A percentile compares a stretch with the other conserved stretches of the same genome.
phyloP scores from a whole-genome alignment of 2,329 filamentous ascomycete species.

The Neofusicoccum sp. region DNA sequence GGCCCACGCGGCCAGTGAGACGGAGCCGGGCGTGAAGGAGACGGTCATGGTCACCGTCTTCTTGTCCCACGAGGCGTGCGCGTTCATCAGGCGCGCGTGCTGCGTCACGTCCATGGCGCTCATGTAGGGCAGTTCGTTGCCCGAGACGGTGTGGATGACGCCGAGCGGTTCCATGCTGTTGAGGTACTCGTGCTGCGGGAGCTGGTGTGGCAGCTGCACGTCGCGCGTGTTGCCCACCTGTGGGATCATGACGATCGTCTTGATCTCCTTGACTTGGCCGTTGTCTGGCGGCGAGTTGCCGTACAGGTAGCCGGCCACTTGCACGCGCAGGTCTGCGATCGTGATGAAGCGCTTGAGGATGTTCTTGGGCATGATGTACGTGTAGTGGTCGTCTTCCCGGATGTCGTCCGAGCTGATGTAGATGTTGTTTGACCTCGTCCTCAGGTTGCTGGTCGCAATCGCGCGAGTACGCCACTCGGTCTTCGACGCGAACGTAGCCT shows the following conservation, averaged over 20 bases:
- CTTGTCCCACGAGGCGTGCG: conserved; percentile 79
- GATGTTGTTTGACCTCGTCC: conserved; percentile 94
- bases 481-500: conserved; percentile 97
- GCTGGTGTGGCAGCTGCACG: conserved; percentile 83
- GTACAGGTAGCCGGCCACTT: conserved; percentile 95
- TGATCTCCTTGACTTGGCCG: conserved; percentile 94
- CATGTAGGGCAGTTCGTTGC: conserved; percentile 96
- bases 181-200: conserved; percentile 91
- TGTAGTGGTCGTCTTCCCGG: conserved; percentile 82
- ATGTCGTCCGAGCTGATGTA: conserved; percentile 97
- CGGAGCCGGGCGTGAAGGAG: conserved; percentile 93
- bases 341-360: conserved; percentile 98
- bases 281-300: conserved; percentile 92
- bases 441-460: conserved; percentile 93
- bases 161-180: conserved; percentile 86
- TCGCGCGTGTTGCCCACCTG: conserved; percentile 93
- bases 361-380: conserved; percentile 99
- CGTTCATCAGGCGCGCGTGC: conserved; percentile 85
- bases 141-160: conserved; percentile 92
- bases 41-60: conserved; percentile 95
- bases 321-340: conserved; percentile 92
- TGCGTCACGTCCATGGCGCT: conserved; percentile 91
- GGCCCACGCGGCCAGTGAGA: conserved; percentile 91
- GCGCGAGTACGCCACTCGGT: conserved; percentile 97
- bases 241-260: conserved; percentile 95